Evolutionary conservation across 257 asterid species (phyloP).

Genomic region (Lithospermum erythrorhizon): DNA sequence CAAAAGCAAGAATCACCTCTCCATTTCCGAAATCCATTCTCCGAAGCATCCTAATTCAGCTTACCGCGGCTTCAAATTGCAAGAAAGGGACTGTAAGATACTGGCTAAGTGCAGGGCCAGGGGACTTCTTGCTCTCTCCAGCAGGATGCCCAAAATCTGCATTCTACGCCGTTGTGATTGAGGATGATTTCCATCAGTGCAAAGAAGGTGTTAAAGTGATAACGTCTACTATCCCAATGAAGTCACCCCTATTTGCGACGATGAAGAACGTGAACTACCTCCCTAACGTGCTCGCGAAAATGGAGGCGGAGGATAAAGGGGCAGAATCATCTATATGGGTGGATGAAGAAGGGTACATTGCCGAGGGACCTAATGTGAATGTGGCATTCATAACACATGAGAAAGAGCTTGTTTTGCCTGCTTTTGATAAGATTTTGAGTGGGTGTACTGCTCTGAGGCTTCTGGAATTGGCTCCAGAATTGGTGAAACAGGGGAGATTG

Average conservation of each 20-base stretch:
- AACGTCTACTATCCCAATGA: constrained; percentile 51
- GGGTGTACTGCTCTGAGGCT: constrained; percentile 91
- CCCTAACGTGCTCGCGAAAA: constrained; percentile 62
- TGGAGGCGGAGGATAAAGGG: constrained; percentile 87
- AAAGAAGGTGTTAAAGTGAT: constrained; percentile 41
- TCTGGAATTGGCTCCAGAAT: constrained; percentile 54
- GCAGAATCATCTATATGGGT: constrained; percentile 70
- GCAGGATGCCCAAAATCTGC: constrained; percentile 35
- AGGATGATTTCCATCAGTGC: constrained; percentile 39
- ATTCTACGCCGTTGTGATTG: constrained; percentile 55
- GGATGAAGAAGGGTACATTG: constrained; percentile 61
- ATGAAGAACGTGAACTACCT: constrained; percentile 75
- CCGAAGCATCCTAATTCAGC: constrained; percentile 44
- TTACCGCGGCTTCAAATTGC: constrained; percentile 39
- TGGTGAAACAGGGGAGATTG: constrained; percentile 54
- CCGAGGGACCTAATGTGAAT: constrained; percentile 92
- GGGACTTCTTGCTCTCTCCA: constrained; percentile 44
- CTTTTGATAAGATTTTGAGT: constrained; percentile 53
- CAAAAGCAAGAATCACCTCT: constrained; percentile 36
- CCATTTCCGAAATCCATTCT: constrained; percentile 35
- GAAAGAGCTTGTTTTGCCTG: constrained; percentile 58
- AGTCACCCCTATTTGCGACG: constrained; percentile 45
- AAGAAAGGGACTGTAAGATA: constrained; percentile 39
- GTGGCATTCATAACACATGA: constrained; percentile 61
- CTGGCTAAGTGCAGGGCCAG: constrained; percentile 59